These are phyloP conservation scores for Dactylonectria estremocensis DNA, from an alignment of 2,329 filamentous ascomycete genomes.

Conservation along the genomic window DNA sequence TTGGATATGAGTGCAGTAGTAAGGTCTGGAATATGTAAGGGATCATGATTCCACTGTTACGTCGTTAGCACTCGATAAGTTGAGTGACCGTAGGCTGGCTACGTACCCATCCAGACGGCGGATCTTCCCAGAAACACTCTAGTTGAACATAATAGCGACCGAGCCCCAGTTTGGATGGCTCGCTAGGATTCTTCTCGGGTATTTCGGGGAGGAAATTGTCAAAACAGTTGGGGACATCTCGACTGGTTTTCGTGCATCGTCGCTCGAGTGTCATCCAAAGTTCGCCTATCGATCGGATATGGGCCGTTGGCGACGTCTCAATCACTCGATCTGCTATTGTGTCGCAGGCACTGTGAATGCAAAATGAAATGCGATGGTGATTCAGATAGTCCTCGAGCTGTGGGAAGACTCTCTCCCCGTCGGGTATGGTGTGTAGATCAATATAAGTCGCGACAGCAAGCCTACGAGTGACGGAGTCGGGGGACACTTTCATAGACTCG, in stretches of 20 bases:
- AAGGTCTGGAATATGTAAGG: too few relatives aligned
- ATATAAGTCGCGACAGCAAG: not conserved
- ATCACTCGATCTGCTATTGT: slow-evolving; percentile 14
- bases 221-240: not conserved
- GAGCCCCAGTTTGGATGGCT: not conserved
- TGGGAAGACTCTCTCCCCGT: too few relatives aligned
- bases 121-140: not conserved
- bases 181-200: not conserved
- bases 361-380: not conserved
- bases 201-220: slow-evolving; percentile 7
- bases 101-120: too few relatives aligned
- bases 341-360: slow-evolving; percentile 15
- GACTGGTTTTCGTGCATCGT: slow-evolving; percentile 3
- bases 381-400: too few relatives aligned
- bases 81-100: too few relatives aligned
- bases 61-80: too few relatives aligned
- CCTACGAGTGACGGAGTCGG: not conserved
- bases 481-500: too few relatives aligned
- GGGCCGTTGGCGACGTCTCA: not conserved
- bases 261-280: slow-evolving; percentile 27
- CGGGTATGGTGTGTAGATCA: too few relatives aligned
- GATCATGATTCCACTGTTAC: too few relatives aligned
- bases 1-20: too few relatives aligned
- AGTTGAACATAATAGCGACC: slow-evolving; percentile 10
- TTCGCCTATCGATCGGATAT: slow-evolving; percentile 1